Evolutionary conservation across 2,329 filamentous ascomycete species (phyloP).

Genomic region (Trichothecium roseum): DNA sequence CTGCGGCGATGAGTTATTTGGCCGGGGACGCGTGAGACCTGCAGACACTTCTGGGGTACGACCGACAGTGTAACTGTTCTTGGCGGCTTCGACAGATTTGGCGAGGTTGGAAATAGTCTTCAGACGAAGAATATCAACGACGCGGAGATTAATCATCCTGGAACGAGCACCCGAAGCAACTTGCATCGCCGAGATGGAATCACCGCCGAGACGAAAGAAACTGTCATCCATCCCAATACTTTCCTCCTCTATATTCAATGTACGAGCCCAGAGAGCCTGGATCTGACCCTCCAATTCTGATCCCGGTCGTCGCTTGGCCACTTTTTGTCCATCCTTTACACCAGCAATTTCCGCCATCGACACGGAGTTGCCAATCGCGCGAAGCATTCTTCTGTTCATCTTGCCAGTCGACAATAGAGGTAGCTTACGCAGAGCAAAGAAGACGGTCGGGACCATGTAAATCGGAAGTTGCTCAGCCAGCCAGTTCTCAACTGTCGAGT

Average conservation of each 20-base stretch:
- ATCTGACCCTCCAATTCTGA: conserved; percentile 12
- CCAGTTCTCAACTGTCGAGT: not conserved
- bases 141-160: not conserved
- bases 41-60: too few species aligned
- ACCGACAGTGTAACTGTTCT: too few species aligned
- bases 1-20: not conserved
- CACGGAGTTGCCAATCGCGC: conserved; percentile 5
- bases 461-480: conserved; percentile 1
- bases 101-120: not conserved
- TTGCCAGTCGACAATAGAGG: conserved; percentile 5
- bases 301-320: conserved; percentile 5
- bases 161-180: conserved; percentile 16
- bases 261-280: conserved; percentile 24
- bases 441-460: conserved; percentile 6
- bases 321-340: conserved; percentile 8
- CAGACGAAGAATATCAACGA: not conserved
- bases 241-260: conserved; percentile 21
- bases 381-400: conserved; percentile 4
- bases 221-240: conserved; percentile 30
- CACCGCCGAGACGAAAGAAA: conserved; percentile 40
- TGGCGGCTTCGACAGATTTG: not conserved
- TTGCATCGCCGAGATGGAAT: conserved; percentile 39
- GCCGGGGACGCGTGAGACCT: too few species aligned
- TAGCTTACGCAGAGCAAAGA: conserved; percentile 1
- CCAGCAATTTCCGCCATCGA: conserved; percentile 16